A percentile compares a stretch with the other conserved stretches of the same genome.
phyloP scores from a whole-genome alignment of 2,329 filamentous ascomycete genomes.

The Fusarium sp. region DNA sequence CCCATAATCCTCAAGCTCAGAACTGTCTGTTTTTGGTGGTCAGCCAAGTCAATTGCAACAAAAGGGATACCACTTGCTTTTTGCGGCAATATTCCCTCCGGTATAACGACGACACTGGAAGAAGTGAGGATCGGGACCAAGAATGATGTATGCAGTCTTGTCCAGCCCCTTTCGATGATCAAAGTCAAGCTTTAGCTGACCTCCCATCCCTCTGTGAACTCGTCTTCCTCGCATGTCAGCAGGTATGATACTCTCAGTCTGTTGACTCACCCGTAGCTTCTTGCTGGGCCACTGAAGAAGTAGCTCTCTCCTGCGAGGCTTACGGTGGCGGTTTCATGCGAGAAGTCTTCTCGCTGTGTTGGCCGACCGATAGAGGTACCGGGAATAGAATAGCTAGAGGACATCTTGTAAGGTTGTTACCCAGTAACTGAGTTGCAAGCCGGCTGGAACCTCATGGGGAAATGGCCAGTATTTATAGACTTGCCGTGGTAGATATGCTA shows the following conservation, averaged over 20 bases:
- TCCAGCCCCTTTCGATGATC: constrained; percentile 13
- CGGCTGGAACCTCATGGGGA: not conserved
- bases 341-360: constrained; percentile 9
- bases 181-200: not conserved
- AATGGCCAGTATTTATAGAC: not conserved
- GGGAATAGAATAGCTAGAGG: not conserved
- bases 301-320: constrained; percentile 33
- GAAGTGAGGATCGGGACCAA: constrained; percentile 30
- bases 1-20: constrained; percentile 33
- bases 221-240: not conserved
- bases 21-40: constrained; percentile 8
- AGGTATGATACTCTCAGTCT: not conserved
- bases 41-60: not conserved
- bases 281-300: constrained; percentile 36
- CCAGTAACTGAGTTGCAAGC: not conserved
- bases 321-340: constrained; percentile 23
- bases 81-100: constrained; percentile 21
- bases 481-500: not conserved
- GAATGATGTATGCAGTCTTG: constrained; percentile 31
- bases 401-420: not conserved
- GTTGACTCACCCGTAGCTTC: constrained; percentile 33
- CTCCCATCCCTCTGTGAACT: not conserved
- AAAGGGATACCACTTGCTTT: constrained; percentile 11
- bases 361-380: not conserved
- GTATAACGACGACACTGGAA: constrained; percentile 36